A percentile compares a stretch with the other conserved stretches of the same genome.
Evolutionary conservation across 2,329 filamentous ascomycete species (phyloP).

Genomic region (Hymenoscyphus infarciens): DNA sequence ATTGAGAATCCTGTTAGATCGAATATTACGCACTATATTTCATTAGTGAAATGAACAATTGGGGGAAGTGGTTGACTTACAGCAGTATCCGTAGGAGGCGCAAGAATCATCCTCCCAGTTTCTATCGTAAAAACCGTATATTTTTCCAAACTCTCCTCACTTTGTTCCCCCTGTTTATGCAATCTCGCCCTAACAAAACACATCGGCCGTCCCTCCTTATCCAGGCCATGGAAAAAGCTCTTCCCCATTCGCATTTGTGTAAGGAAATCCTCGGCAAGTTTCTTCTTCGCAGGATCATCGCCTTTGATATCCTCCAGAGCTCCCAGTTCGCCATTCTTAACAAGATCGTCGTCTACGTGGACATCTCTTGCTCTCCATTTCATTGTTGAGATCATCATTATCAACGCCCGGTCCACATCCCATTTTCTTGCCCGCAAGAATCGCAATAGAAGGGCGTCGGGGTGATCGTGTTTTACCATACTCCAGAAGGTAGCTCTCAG

Average conservation of each 20-base stretch:
- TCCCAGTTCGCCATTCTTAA: conserved; percentile 68
- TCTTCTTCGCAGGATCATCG: conserved; percentile 58
- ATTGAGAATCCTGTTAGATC: conserved; percentile 94
- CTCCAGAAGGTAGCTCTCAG: conserved; percentile 81
- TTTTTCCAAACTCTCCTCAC: conserved; percentile 74
- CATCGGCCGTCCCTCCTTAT: conserved; percentile 81
- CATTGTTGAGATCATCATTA: conserved; percentile 94
- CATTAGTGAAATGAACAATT: conserved; percentile 4
- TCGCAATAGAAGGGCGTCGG: conserved; percentile 76
- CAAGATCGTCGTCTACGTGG: conserved; percentile 85
- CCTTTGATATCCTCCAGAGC: conserved; percentile 58
- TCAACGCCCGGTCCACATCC: conserved; percentile 87
- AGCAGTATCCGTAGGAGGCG: conserved; percentile 81
- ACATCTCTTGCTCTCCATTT: conserved; percentile 83
- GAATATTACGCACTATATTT: conserved; percentile 75
- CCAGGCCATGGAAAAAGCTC: conserved; percentile 83
- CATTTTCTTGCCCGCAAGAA: conserved; percentile 91
- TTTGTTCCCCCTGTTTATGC: conserved; percentile 79
- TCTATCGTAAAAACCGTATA: conserved; percentile 95
- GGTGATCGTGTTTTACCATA: conserved; percentile 94
- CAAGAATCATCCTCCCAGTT: conserved; percentile 80
- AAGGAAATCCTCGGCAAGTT: conserved; percentile 70
- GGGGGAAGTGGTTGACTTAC: conserved; percentile 51
- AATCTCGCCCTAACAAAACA: conserved; percentile 80
- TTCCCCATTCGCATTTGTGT: conserved; percentile 85